Percentiles rank a stretch among this genome's conserved stretches.
These are phyloP conservation scores for Physcomitrium patens DNA, from an alignment of 225 moss, liverwort and hornwort genomes.

Conservation along the genomic window DNA sequence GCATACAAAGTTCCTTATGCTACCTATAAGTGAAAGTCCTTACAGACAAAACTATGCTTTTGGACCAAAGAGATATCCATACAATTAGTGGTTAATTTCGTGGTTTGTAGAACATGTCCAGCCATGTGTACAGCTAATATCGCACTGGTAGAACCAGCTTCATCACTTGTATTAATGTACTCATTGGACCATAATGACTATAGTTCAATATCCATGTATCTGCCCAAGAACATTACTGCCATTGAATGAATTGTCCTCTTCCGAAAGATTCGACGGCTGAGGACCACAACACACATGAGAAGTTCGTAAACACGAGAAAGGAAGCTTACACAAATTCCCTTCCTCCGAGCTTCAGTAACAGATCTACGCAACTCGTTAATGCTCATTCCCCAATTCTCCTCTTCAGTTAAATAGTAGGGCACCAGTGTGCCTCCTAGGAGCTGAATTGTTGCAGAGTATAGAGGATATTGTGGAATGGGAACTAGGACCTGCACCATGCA, in stretches of 20 bases:
- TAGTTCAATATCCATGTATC: neutral
- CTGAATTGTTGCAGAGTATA: constrained; percentile 60
- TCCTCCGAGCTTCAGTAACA: constrained; percentile 47
- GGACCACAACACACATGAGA: constrained; percentile 1
- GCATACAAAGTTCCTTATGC: neutral
- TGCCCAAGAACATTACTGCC: neutral
- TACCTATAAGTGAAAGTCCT: neutral
- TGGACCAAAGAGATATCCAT: neutral
- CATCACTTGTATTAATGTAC: neutral
- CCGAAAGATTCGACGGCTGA: neutral
- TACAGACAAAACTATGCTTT: neutral
- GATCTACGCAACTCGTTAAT: constrained; percentile 48
- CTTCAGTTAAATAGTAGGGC: constrained; percentile 56
- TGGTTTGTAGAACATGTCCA: neutral
- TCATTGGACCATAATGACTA: neutral
- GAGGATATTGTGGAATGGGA: constrained; percentile 58
- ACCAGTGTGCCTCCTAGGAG: constrained; percentile 57
- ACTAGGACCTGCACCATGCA: constrained; percentile 45
- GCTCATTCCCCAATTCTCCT: constrained; percentile 48
- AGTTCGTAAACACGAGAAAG: neutral
- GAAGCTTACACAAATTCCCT: constrained; percentile 50
- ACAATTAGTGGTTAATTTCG: neutral
- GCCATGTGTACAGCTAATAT: neutral
- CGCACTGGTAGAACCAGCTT: neutral
- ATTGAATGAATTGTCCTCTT: neutral